These are phyloP conservation scores for Marasmius sp. DNA, from an alignment of 1,284 basidiomycete species.

Conservation along the genomic window DNA sequence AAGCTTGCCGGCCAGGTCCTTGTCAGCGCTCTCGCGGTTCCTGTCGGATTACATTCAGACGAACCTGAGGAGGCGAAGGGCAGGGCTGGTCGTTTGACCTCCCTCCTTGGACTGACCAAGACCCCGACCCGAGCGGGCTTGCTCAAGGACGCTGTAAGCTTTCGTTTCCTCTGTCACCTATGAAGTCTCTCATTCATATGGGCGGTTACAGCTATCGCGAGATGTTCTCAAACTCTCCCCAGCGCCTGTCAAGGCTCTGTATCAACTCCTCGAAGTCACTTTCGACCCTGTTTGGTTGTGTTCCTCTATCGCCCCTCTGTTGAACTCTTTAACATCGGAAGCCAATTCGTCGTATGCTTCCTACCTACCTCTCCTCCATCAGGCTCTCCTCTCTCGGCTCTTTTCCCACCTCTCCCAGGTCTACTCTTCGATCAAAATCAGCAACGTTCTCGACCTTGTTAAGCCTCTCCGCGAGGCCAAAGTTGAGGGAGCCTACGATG, in stretches of 20 bases:
- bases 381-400: slow-evolving; percentile 91
- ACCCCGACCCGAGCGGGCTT: slow-evolving; percentile 87
- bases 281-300: slow-evolving; percentile 95
- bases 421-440: slow-evolving; percentile 87
- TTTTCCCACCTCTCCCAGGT: slow-evolving; percentile 94
- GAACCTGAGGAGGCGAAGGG: slow-evolving; percentile 75
- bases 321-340: slow-evolving; percentile 51
- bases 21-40: slow-evolving; percentile 91
- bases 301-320: slow-evolving; percentile 79
- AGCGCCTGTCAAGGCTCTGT: slow-evolving; percentile 75
- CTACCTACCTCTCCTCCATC: slow-evolving; percentile 90
- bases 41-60: slow-evolving; percentile 73
- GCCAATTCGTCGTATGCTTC: slow-evolving; percentile 61
- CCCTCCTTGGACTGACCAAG: slow-evolving; percentile 83
- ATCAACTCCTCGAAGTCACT: slow-evolving; percentile 90
- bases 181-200: slow-evolving; percentile 1
- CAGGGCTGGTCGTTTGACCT: slow-evolving; percentile 78
- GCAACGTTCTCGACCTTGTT: slow-evolving; percentile 75
- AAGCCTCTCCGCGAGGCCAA: slow-evolving; percentile 65
- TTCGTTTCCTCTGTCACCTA: slow-evolving; percentile 14
- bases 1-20: slow-evolving; percentile 91
- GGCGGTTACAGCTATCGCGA: slow-evolving; percentile 61
- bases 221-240: slow-evolving; percentile 87
- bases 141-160: slow-evolving; percentile 79
- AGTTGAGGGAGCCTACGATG: slow-evolving; percentile 59